Conservation (phyloP, 1,284 basidiomycete genomes). For the Irpex lacteus region DNA sequence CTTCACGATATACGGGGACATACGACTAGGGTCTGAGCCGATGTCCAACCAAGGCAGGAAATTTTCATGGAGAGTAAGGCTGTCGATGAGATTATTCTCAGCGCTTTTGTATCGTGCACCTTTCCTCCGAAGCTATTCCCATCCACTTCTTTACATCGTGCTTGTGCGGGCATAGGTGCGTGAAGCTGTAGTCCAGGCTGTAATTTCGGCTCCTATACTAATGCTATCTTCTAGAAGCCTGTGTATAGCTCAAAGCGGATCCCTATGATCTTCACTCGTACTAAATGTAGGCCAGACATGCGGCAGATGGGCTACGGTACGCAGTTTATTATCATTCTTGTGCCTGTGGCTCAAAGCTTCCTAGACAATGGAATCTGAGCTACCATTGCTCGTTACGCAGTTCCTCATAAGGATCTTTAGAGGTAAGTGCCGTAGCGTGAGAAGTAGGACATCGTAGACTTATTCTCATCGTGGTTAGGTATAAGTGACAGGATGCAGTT, state of each 20-base stretch:
- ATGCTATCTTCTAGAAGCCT: background rate
- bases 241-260: background rate
- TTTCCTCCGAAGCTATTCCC: background rate
- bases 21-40: background rate
- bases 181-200: background rate
- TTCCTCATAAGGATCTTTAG: no score
- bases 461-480: no score
- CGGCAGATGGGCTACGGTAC: background rate
- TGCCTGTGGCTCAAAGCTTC: no score
- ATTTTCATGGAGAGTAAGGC: background rate
- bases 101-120: background rate
- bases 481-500: no score
- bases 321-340: no score
- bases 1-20: background rate
- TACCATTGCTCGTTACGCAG: no score
- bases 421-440: no score
- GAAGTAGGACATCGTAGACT: no score
- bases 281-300: background rate
- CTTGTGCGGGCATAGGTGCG: background rate
- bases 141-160: background rate
- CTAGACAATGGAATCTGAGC: no score
- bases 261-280: background rate
- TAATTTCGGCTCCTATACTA: background rate
- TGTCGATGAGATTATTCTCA: background rate
- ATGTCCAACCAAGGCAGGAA: background rate